Percentiles rank a stretch among this genome's conserved stretches.
These are phyloP conservation scores for Pleurotus salmoneostramineus DNA, from an alignment of 768 basidiomycete species.

Conservation along the genomic window DNA sequence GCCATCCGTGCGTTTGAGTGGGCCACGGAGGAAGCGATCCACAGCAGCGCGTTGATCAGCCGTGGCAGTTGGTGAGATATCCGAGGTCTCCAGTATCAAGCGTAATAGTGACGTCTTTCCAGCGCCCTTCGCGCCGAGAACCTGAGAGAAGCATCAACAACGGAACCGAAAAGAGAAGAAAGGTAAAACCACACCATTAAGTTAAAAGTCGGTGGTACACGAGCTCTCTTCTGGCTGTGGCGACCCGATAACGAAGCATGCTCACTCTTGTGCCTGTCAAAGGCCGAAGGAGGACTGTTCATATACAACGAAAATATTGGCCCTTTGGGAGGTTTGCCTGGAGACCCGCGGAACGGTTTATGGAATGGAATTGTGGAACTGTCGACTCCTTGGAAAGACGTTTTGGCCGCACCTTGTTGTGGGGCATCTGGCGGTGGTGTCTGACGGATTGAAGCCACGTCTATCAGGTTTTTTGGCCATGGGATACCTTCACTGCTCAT, in stretches of 20 bases:
- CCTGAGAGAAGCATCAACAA: slow-evolving; percentile 34
- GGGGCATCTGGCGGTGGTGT: slow-evolving; percentile 30
- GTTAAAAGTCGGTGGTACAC: slow-evolving; percentile 77
- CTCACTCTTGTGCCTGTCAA: slow-evolving; percentile 50
- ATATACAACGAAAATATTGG: slow-evolving; percentile 71
- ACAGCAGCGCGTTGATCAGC: slow-evolving; percentile 66
- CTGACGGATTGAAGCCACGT: slow-evolving; percentile 61
- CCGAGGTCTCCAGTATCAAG: slow-evolving; percentile 79
- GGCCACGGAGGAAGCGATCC: slow-evolving; percentile 59
- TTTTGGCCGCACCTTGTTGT: slow-evolving; percentile 66
- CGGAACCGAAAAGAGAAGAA: slow-evolving; percentile 12
- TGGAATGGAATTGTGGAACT: slow-evolving; percentile 69
- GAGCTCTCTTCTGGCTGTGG: slow-evolving; percentile 60
- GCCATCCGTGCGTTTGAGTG: slow-evolving; percentile 53
- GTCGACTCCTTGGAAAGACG: slow-evolving; percentile 54
- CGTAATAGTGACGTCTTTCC: slow-evolving; percentile 84
- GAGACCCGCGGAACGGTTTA: slow-evolving; percentile 68
- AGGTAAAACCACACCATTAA: slow-evolving; percentile 56
- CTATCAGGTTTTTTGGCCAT: slow-evolving; percentile 83
- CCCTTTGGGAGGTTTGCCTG: slow-evolving; percentile 41
- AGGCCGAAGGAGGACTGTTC: slow-evolving; percentile 56
- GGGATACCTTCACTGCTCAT: slow-evolving; percentile 71
- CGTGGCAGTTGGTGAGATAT: slow-evolving; percentile 75
- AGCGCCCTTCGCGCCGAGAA: slow-evolving; percentile 75
- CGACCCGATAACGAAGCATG: slow-evolving; percentile 35